These are phyloP conservation scores for Didymella lethalis DNA, from an alignment of 2,329 filamentous ascomycete genomes.

Conservation along the genomic window DNA sequence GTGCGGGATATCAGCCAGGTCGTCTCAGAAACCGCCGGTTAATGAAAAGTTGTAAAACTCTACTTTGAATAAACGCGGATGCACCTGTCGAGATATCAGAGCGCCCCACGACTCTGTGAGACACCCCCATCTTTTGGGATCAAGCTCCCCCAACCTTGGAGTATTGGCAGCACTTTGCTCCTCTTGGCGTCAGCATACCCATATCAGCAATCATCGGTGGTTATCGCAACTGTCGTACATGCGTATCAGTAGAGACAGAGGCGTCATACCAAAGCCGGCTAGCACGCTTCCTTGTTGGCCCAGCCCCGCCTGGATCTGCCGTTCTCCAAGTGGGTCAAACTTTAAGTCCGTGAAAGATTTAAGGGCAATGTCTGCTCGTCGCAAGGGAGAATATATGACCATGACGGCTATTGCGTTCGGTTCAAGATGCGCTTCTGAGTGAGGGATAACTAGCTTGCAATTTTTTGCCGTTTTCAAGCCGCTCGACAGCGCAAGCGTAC, in stretches of 20 bases:
- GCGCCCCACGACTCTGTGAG: background rate
- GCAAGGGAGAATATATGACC: slow-evolving; percentile 20
- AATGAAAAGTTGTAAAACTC: background rate
- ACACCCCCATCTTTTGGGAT: slow-evolving; percentile 26
- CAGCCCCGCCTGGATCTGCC: slow-evolving; percentile 38
- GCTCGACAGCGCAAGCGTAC: background rate
- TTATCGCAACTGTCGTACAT: slow-evolving; percentile 6
- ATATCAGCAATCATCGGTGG: slow-evolving; percentile 11
- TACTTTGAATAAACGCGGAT: slow-evolving; percentile 7
- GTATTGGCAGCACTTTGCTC: slow-evolving; percentile 27
- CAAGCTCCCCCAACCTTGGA: slow-evolving; percentile 27
- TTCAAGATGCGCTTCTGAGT: slow-evolving; percentile 23
- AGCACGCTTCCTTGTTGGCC: slow-evolving; percentile 30
- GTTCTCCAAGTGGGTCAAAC: slow-evolving; percentile 22
- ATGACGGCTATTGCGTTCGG: slow-evolving; percentile 34
- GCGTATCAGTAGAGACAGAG: slow-evolving; percentile 8
- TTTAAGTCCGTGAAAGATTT: slow-evolving; percentile 27
- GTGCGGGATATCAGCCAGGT: background rate
- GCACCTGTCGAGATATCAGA: background rate
- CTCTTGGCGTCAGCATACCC: slow-evolving; percentile 23
- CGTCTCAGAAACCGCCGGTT: background rate
- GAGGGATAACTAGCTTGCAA: background rate
- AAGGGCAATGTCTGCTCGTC: slow-evolving; percentile 31
- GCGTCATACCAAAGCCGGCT: slow-evolving; percentile 35
- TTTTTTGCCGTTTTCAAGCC: background rate